Evolutionary conservation across 2,329 filamentous ascomycete species (phyloP), one percentile per base, ranked within the genome.

Genomic region (Trichoderma sp.): DNA sequence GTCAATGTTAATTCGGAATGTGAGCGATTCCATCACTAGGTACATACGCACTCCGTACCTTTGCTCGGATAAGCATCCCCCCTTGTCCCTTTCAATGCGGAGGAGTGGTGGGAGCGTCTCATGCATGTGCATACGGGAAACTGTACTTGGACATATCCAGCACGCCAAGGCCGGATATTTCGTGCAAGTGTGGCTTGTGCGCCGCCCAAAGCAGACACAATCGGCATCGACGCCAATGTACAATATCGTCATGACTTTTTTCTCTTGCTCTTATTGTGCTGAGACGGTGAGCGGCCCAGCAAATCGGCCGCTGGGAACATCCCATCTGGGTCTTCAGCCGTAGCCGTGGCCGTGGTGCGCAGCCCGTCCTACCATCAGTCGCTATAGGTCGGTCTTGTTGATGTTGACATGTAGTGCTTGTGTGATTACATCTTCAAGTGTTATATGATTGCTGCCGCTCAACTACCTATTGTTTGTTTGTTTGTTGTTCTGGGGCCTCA

Each of bases 191-290:
- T 65, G 68, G 68, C 68, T 69, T 64, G 60, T 64, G 68, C 60
- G 43, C 55, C 31, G 52, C 60, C 61, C 31, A 65, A 65, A 63
- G 37, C 7, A 60, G 67, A 47, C 37, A 37, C 35, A 49, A 63
- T 57, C 67, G 67, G 67, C 67, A 60, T 19, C 40, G 58, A 55
- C 67, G 47, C 52, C 49, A 64, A 68, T 68, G 67, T 68, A 68
- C 27, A 63, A 68, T 63, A 68, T 68, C 67, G 67, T 68, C 67
- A 68, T 68, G 67, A 57, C 52, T 60, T 68, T 61, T 47, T 37
- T 10, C 10, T 19, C 11, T 55, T 6, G 6, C 5, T 27, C 7
- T 31, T 55, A 2, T 29, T 47, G 14, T 21, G 29, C 14, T 19
- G 24, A 59, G 58, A 56, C 43, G 58, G 65, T 68, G 47, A 60